phyloP scores from a whole-genome alignment of 1,284 basidiomycete genomes.

The Ceratobasidium theobromae region DNA sequence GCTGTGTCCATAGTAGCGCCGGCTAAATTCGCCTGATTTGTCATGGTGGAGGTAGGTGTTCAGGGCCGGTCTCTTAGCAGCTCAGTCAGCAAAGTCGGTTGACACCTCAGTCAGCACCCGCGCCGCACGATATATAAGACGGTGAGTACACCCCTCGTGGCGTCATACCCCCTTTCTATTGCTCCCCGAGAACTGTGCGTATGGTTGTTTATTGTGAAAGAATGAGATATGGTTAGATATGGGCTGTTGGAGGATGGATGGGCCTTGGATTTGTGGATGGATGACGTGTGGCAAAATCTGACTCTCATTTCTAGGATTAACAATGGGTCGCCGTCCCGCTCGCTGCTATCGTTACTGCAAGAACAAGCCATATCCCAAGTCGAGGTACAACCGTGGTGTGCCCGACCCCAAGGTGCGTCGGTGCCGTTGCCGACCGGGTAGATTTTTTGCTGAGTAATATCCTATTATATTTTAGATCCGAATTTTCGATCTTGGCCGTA shows the following conservation, averaged over 20 bases:
- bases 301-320: slow-evolving; percentile 27
- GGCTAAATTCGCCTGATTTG: neutral
- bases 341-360: slow-evolving; percentile 98
- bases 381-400: slow-evolving; percentile 97
- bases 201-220: neutral
- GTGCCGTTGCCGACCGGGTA: neutral
- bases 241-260: neutral
- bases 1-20: neutral
- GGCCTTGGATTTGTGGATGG: slow-evolving; percentile 28
- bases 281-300: slow-evolving; percentile 30
- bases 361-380: slow-evolving; percentile 96
- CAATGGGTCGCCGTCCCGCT: slow-evolving; percentile 94
- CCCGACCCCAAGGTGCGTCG: slow-evolving; percentile 81
- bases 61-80: neutral
- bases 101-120: slow-evolving; percentile 17
- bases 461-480: slow-evolving; percentile 62
- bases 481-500: slow-evolving; percentile 93
- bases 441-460: slow-evolving; percentile 7
- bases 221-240: neutral
- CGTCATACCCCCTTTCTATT: slow-evolving; percentile 1
- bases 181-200: slow-evolving; percentile 20
- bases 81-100: slow-evolving; percentile 4
- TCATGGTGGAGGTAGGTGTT: slow-evolving; percentile 22
- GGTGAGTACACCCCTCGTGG: slow-evolving; percentile 8
- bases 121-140: slow-evolving; percentile 18